Percentiles rank a stretch among this genome's conserved stretches.
Conservation (phyloP, 2,329 filamentous ascomycete genomes). For the Cladobotryum mycophilum region DNA sequence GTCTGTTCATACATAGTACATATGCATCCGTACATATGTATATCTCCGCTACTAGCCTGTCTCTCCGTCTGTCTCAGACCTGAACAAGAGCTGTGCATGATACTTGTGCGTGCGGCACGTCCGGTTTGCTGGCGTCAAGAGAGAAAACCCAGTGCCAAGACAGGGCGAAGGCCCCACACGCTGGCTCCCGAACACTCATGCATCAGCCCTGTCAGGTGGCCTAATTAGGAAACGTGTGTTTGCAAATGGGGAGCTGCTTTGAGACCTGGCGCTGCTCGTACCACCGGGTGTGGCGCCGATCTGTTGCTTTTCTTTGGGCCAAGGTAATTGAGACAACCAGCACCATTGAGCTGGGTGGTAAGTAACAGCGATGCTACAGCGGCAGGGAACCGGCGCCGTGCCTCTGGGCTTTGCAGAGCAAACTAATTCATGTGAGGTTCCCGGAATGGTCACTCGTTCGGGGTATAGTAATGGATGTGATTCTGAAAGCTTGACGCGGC, state of each 20-base stretch:
- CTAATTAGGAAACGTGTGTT: constrained; percentile 7
- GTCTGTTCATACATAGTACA: no score
- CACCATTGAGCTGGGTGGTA: no score
- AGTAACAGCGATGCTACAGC: no score
- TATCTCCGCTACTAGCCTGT: no score
- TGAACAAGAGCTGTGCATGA: no score
- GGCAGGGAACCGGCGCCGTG: background rate
- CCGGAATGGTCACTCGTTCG: background rate
- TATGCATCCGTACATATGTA: no score
- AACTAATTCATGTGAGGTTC: background rate
- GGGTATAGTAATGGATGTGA: background rate
- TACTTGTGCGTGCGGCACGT: no score
- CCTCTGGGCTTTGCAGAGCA: background rate
- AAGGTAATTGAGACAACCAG: background rate
- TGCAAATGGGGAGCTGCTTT: constrained; percentile 6
- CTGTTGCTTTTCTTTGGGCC: background rate
- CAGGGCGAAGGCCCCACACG: no score
- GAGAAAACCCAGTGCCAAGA: no score
- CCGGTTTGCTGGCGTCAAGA: no score
- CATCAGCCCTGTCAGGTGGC: constrained; percentile 2
- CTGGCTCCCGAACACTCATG: background rate
- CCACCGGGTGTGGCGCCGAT: background rate
- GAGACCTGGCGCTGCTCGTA: background rate
- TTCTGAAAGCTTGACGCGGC: no score
- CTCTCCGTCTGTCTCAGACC: no score